Conservation (phyloP, 495 filamentous ascomycete species). For the Penicillium paxilli region DNA sequence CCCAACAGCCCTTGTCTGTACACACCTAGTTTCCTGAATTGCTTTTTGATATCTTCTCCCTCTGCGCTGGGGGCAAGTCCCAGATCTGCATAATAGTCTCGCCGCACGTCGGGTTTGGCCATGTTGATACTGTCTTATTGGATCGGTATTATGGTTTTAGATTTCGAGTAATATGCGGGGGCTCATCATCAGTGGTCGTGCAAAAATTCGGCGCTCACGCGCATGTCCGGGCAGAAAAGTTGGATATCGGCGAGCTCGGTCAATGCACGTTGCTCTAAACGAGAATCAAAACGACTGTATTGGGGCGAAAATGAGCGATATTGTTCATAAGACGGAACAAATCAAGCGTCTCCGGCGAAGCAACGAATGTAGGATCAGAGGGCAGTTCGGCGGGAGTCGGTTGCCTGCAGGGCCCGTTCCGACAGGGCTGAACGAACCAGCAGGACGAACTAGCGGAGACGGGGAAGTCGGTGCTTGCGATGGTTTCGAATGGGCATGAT, state of each 20-base stretch:
- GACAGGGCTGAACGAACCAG: constrained; percentile 19
- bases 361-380: constrained; percentile 2
- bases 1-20: background rate
- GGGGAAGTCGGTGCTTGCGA: background rate
- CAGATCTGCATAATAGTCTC: constrained; percentile 87
- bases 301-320: background rate
- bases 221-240: constrained; percentile 14
- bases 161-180: constrained; percentile 7
- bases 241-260: background rate
- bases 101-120: constrained; percentile 70
- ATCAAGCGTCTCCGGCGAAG: background rate
- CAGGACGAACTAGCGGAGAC: constrained; percentile 6
- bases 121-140: constrained; percentile 45
- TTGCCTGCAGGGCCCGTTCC: constrained; percentile 17
- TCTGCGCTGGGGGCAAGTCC: constrained; percentile 64
- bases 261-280: constrained; percentile 3
- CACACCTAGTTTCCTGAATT: constrained; percentile 81
- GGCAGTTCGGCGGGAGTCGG: constrained; percentile 16
- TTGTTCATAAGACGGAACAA: background rate
- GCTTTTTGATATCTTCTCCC: constrained; percentile 74
- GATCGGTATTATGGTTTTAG: constrained; percentile 8
- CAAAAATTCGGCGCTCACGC: constrained; percentile 6
- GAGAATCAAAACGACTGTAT: constrained; percentile 1
- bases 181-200: constrained; percentile 20
- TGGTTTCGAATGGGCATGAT: constrained; percentile 6